A percentile compares a stretch with the other conserved stretches of the same genome.
Evolutionary conservation across 2,329 filamentous ascomycete species (phyloP).

Genomic region (Albophoma yamanashiensis): DNA sequence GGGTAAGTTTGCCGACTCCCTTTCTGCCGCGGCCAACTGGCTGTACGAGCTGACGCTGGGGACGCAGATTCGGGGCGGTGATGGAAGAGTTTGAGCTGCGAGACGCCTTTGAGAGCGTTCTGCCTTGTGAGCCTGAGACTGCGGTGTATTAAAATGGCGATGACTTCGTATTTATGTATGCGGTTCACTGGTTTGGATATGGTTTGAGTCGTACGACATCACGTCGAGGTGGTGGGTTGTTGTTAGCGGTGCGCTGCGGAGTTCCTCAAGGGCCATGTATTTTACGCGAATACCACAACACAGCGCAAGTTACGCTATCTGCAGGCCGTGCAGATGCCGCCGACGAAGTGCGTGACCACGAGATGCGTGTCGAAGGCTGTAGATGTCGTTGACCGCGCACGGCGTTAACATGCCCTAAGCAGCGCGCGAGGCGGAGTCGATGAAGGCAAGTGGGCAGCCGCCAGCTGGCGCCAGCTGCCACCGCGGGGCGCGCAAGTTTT

Average conservation of each 20-base stretch:
- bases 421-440: not conserved
- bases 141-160: not conserved
- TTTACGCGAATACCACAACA: not conserved
- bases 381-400: not conserved
- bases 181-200: not conserved
- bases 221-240: not conserved
- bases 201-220: not conserved
- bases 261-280: not conserved
- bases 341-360: not conserved
- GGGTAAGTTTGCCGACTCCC: slow-evolving; percentile 52
- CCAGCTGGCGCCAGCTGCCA: not conserved
- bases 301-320: not conserved
- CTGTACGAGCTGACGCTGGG: not conserved
- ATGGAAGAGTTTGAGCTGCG: slow-evolving; percentile 59
- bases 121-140: slow-evolving; percentile 10
- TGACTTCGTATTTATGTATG: no score
- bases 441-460: not conserved
- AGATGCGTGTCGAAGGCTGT: not conserved
- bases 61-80: slow-evolving; percentile 47
- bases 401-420: not conserved
- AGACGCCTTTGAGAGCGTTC: slow-evolving; percentile 64
- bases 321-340: not conserved
- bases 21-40: not conserved
- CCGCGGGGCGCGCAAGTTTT: slow-evolving; percentile 19
- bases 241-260: not conserved